These are phyloP conservation scores for Pilatotrama ljubarskyi DNA, from an alignment of 768 basidiomycete genomes.

Conservation along the genomic window DNA sequence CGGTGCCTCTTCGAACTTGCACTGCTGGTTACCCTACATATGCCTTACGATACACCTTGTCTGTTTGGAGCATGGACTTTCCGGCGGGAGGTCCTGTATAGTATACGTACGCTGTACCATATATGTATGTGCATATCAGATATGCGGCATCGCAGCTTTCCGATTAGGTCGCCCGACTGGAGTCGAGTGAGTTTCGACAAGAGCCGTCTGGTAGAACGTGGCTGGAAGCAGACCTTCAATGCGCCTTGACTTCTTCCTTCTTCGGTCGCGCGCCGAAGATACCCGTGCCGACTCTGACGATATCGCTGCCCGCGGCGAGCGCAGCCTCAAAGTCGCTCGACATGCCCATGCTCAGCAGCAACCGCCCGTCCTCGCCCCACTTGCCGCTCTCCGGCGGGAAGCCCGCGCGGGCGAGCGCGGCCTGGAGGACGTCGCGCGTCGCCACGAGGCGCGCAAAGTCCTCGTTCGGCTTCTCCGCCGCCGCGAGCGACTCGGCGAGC, in stretches of 20 bases:
- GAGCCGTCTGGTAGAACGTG: too few species aligned
- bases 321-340: constrained; percentile 92
- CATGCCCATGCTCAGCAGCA: constrained; percentile 94
- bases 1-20: background rate
- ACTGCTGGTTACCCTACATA: background rate
- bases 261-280: constrained; percentile 79
- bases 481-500: constrained; percentile 63
- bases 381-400: constrained; percentile 24
- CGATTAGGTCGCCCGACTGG: background rate
- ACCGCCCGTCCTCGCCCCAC: constrained; percentile 48
- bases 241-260: constrained; percentile 38
- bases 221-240: background rate
- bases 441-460: constrained; percentile 75
- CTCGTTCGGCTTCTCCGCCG: constrained; percentile 49
- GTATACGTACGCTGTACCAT: constrained; percentile 12
- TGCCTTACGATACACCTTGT: background rate
- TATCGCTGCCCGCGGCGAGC: constrained; percentile 77
- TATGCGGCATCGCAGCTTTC: background rate
- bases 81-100: constrained; percentile 14
- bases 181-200: background rate
- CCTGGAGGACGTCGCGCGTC: constrained; percentile 61
- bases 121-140: constrained; percentile 2
- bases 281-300: constrained; percentile 88
- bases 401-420: constrained; percentile 37
- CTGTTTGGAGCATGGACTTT: constrained; percentile 9